Conservation (phyloP, 148 eudicot genomes). For the Agrostemma githago region DNA sequence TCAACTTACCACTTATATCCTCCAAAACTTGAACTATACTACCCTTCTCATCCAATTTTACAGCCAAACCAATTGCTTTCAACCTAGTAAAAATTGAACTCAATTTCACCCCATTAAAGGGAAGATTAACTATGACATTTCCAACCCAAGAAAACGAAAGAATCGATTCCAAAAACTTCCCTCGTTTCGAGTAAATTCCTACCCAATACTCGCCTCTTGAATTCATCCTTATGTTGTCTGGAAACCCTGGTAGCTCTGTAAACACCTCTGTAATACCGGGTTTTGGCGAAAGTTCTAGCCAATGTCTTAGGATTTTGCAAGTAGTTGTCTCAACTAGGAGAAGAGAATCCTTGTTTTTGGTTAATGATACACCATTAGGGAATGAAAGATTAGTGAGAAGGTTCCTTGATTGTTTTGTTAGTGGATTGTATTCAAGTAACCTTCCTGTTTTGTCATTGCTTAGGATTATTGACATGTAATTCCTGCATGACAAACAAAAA, state of each 20-base stretch:
- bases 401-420: conserved; percentile 36
- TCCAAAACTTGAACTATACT: conserved; percentile 48
- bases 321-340: conserved; percentile 52
- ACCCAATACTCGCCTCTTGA: conserved; percentile 73
- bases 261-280: conserved; percentile 39
- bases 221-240: conserved; percentile 61
- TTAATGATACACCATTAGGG: conserved; percentile 76
- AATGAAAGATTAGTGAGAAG: conserved; percentile 49
- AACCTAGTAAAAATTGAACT: conserved; percentile 26
- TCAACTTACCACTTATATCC: conserved; percentile 49
- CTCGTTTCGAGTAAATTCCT: conserved; percentile 48
- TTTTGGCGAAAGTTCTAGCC: conserved; percentile 38
- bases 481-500: conserved; percentile 31
- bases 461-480: conserved; percentile 41
- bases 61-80: conserved; percentile 52
- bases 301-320: conserved; percentile 44
- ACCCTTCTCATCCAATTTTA: conserved; percentile 53
- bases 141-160: conserved; percentile 50
- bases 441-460: conserved; percentile 66
- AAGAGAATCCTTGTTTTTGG: conserved; percentile 42
- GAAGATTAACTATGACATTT: conserved; percentile 34
- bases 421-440: conserved; percentile 52
- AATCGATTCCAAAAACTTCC: conserved; percentile 33
- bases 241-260: conserved; percentile 49
- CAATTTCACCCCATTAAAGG: conserved; percentile 37